These are phyloP conservation scores for Cynara cardunculus DNA, from an alignment of 129 eudicot species.

Conservation along the genomic window DNA sequence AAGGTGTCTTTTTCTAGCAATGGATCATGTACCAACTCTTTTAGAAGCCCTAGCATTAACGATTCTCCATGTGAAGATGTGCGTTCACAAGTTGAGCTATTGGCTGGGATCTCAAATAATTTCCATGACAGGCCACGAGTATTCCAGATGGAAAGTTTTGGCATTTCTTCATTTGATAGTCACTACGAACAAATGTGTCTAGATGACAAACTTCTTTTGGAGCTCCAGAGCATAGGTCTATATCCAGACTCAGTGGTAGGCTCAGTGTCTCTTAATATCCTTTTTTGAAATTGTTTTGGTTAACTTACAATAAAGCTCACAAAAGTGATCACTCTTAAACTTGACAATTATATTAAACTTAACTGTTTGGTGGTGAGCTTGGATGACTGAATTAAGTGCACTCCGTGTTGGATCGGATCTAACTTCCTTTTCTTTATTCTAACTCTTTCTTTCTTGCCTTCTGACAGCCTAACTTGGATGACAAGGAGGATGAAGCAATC, in stretches of 20 bases:
- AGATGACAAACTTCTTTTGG: constrained; percentile 63
- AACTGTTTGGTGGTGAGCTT: background rate
- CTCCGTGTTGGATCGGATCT: background rate
- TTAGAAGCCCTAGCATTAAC: constrained; percentile 37
- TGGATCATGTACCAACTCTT: constrained; percentile 34
- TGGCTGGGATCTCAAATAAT: constrained; percentile 45
- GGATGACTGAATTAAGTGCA: background rate
- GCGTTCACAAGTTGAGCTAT: constrained; percentile 35
- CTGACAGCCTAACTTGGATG: constrained; percentile 76
- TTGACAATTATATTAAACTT: background rate
- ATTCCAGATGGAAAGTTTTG: constrained; percentile 33
- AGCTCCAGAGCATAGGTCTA: constrained; percentile 74
- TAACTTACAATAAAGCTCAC: background rate
- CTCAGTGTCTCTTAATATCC: constrained; percentile 15
- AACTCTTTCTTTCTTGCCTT: background rate
- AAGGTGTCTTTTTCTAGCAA: constrained; percentile 47
- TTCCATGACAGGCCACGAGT: constrained; percentile 35
- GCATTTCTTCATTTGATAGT: constrained; percentile 44
- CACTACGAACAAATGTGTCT: constrained; percentile 59
- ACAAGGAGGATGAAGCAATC: constrained; percentile 72
- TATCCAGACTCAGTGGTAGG: constrained; percentile 80
- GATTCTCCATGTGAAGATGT: constrained; percentile 41
- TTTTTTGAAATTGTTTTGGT: background rate
- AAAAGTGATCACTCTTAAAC: background rate
- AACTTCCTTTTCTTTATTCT: background rate